These are phyloP conservation scores for Microcos paniculata DNA, from an alignment of 345 rosid genomes.

Conservation along the genomic window DNA sequence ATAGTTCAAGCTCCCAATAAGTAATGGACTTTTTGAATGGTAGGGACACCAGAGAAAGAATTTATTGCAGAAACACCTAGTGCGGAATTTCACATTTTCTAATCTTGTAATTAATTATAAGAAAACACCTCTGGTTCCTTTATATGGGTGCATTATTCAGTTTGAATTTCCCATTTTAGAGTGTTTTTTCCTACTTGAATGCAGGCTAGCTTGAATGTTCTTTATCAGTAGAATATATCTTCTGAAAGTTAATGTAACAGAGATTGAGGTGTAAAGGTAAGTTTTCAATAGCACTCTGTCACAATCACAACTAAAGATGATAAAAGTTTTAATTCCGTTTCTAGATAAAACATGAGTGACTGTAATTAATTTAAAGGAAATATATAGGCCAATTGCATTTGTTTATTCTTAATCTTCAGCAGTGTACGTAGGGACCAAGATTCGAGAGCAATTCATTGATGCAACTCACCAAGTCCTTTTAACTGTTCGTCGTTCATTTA, in stretches of 20 bases:
- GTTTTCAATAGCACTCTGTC: no score
- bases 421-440: background rate
- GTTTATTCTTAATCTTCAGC: background rate
- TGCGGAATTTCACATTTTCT: background rate
- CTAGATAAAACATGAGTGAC: background rate
- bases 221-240: background rate
- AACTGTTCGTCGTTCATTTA: background rate
- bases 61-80: background rate
- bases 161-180: background rate
- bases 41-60: conserved; percentile 1
- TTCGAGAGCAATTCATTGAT: background rate
- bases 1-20: background rate
- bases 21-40: background rate
- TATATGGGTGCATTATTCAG: background rate
- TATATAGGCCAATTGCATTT: background rate
- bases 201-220: background rate
- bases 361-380: background rate
- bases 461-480: background rate
- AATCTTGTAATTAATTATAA: no score
- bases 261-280: background rate
- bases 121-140: background rate
- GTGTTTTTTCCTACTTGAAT: background rate
- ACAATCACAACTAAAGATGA: no score
- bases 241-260: background rate
- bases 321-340: background rate